These are phyloP conservation scores for Penicillium glabrum DNA, from an alignment of 2,329 filamentous ascomycete genomes.

Conservation along the genomic window DNA sequence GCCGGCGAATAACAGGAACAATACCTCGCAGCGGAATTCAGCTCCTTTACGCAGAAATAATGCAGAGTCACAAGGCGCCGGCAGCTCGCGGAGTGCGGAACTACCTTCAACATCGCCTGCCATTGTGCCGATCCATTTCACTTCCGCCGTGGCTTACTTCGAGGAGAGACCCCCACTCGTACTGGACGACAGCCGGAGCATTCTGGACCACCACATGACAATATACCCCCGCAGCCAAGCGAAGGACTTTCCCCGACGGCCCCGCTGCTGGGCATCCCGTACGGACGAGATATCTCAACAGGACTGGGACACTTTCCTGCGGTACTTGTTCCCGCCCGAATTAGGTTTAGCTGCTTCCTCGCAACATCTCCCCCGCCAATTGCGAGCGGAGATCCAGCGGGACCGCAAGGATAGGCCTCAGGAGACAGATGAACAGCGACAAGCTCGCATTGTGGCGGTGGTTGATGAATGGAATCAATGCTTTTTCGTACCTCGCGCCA, in stretches of 20 bases:
- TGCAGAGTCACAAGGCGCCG: conserved; percentile 11
- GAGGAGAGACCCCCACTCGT: conserved; percentile 32
- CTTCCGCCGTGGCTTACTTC: conserved; percentile 40
- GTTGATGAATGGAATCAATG: conserved; percentile 45
- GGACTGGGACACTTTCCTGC: conserved; percentile 46
- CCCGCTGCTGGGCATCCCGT: conserved; percentile 40
- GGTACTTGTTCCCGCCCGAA: conserved; percentile 42
- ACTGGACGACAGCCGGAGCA: conserved; percentile 23
- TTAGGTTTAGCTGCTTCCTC: conserved; percentile 39
- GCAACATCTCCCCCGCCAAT: conserved; percentile 36
- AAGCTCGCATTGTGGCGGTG: conserved; percentile 38
- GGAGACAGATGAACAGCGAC: conserved; percentile 43
- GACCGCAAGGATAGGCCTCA: conserved; percentile 44
- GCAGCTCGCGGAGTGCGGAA: conserved; percentile 17
- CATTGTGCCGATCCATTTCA: conserved; percentile 32
- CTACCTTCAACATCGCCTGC: conserved; percentile 9
- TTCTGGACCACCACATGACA: conserved; percentile 38
- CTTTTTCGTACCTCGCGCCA: conserved; percentile 41
- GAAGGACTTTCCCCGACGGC: conserved; percentile 43
- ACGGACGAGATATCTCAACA: conserved; percentile 37
- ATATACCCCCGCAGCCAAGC: conserved; percentile 42
- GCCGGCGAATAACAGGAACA: conserved; percentile 22
- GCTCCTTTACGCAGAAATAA: conserved; percentile 20
- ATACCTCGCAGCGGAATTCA: conserved; percentile 14
- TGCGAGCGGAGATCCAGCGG: conserved; percentile 41